These are phyloP conservation scores for Odontarrhena argentea DNA, from an alignment of 345 rosid species.

Conservation along the genomic window DNA sequence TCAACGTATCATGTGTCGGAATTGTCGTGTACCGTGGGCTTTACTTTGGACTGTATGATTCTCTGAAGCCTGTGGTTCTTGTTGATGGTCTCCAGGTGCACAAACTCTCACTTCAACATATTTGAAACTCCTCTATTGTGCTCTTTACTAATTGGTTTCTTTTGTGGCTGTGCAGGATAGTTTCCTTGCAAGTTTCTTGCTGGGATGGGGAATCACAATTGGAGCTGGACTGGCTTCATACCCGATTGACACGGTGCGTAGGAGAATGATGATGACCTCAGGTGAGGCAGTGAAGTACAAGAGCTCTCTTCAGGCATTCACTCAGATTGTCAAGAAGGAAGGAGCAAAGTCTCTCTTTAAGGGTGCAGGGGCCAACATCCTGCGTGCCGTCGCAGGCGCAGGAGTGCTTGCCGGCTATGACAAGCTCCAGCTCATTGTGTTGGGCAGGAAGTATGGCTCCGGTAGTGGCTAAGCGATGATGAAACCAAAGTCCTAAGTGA, in stretches of 20 bases:
- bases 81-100: constrained; percentile 44
- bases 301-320: constrained; percentile 72
- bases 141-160: constrained; percentile 11
- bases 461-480: constrained; percentile 54
- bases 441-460: constrained; percentile 86
- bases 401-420: constrained; percentile 94
- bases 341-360: constrained; percentile 82
- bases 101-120: not conserved
- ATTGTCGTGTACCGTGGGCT: constrained; percentile 84
- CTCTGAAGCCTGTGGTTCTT: constrained; percentile 87
- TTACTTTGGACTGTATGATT: constrained; percentile 88
- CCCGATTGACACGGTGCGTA: constrained; percentile 87
- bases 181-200: constrained; percentile 81
- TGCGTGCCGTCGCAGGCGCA: constrained; percentile 90
- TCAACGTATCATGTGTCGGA: constrained; percentile 82
- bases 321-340: constrained; percentile 77
- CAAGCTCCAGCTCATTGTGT: constrained; percentile 77
- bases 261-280: constrained; percentile 99
- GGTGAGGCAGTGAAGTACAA: constrained; percentile 92
- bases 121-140: not conserved
- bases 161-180: constrained; percentile 58
- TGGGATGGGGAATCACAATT: constrained; percentile 87
- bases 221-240: constrained; percentile 92
- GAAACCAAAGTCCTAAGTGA: constrained; percentile 6
- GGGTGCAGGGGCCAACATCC: constrained; percentile 95